Base-by-base conservation (phyloP, 148 eudicot genomes). In the Amaranthus palmeri region DNA sequence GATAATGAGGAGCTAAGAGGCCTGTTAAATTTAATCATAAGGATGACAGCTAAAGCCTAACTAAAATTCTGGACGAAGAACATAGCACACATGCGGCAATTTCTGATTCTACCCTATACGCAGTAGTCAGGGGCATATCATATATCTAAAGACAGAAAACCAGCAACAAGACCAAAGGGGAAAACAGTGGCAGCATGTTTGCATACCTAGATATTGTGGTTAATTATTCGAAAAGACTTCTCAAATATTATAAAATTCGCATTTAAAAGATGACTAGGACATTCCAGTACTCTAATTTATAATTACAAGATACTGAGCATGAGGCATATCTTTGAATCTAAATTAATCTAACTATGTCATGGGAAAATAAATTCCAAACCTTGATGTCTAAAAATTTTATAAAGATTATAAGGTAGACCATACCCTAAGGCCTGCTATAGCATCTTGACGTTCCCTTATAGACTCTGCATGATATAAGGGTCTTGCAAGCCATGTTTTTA, bases 401-500 rank as follows among this genome's bases (percentile, higher is more conserved):
- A 8, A 61, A 65, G 25, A 54, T 4, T 9, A 17, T 13, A 48
- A 54, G 51, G 18, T 40, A 70, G 48, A 72, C 53, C 67, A 71
- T 79, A 93, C 98, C 88, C 79, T 88, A 15, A 96, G 77, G 36
- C 86, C 96, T 42, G 93, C 93, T 68, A 96, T 69, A 75, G 99
- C 99, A 78, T 88, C 97, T 84, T 96, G 99, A 25, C 99, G 93
- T 76, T 88, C 89, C 78, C 54, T 87, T 54, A 96, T 92, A 43
- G 80, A 84, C 50, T 78, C 85, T 52, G 75, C 71, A 72, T 86
- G 79, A 85, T 86, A 96, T 25, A 92, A 72, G 69, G 99, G 99
- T 74, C 97, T 90, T 55, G 99, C 99, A 68, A 96, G 86, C 99
- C 99, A 96, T 76, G 88, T 41, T 81, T 83, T 92, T 1, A 96